Evolutionary conservation across 2,329 filamentous ascomycete species (phyloP).

Genomic region (Stagonosporopsis rhizophila): DNA sequence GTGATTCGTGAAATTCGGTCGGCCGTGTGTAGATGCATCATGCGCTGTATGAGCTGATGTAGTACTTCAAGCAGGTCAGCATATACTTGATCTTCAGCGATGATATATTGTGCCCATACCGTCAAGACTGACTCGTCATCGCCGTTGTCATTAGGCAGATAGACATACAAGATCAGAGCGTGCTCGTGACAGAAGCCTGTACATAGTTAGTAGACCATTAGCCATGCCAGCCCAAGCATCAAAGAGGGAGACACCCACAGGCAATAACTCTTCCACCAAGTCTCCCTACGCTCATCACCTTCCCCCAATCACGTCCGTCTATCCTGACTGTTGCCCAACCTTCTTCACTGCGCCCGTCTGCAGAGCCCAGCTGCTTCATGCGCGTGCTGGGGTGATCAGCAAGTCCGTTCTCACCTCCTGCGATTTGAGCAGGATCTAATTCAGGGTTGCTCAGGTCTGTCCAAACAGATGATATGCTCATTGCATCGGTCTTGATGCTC

Average conservation of each 20-base stretch:
- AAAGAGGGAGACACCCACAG: conserved; percentile 61
- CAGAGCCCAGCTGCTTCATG: conserved; percentile 67
- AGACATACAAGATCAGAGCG: conserved; percentile 83
- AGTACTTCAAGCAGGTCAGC: conserved; percentile 55
- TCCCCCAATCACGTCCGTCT: conserved; percentile 93
- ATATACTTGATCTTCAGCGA: background rate
- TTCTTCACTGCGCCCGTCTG: conserved; percentile 72
- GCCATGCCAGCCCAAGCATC: background rate
- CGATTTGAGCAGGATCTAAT: conserved; percentile 78
- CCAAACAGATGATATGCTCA: conserved; percentile 88
- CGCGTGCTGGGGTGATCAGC: conserved; percentile 81
- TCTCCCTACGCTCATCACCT: conserved; percentile 89
- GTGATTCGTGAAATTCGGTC: conserved; percentile 8
- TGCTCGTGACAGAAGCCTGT: conserved; percentile 76
- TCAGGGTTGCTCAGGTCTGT: conserved; percentile 84
- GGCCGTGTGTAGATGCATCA: conserved; percentile 13
- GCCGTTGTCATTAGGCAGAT: conserved; percentile 73
- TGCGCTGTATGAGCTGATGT: conserved; percentile 64
- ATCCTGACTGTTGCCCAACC: conserved; percentile 90
- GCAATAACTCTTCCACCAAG: conserved; percentile 92
- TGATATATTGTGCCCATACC: conserved; percentile 53
- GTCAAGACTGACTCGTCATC: conserved; percentile 78
- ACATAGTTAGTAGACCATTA: conserved; percentile 22
- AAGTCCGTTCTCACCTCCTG: conserved; percentile 68
- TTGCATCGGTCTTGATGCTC: conserved; percentile 79